Evolutionary conservation across 2,329 filamentous ascomycete species (phyloP), one percentile per base, ranked within the genome.

Genomic region (Xylariales sp.): DNA sequence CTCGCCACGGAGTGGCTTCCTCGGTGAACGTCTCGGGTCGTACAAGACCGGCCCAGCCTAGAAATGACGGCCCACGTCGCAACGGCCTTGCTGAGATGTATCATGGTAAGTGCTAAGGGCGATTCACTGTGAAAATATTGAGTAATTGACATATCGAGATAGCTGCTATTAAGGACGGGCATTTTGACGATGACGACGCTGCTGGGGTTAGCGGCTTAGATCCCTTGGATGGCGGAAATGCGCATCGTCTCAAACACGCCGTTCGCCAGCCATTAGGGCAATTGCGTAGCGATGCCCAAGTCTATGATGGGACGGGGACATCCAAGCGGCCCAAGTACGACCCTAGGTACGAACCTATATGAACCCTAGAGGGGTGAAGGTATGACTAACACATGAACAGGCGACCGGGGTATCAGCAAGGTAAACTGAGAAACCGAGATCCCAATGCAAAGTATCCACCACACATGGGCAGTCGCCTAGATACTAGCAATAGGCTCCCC

Each of bases 171-270:
- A 30, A 34, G 1, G 10, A 60, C 6, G 71, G 72, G 3, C 0
- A 30, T 0, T 76, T 76, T 12, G 23, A 74, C 0, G 72, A 75
- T 34, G 64, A 69, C 3, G 74, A 74, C 8, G 65, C 65, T n/a
- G 67, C 55, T 8, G 70, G n/a, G 5, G 72, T 72, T 3, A 68
- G 56, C 3, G 55, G 43, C 4, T 60, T 74, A 32, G 71, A 74
- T 53, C 34, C 65, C 1, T 57, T 75, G 30, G 71, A 74, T 12
- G 36, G 49, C 16, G 75, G 75, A 34, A 70, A 75, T 23, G 69
- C 73, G 1, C 74, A 75, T 41, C 75, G 75, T 5, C 5, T 64
- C 14, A 46, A 54, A 16, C 41, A 28, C 39, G 18, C 28, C 28
- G n/a, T 41, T 39, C 18, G 12, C 9, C 39, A 50, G n/a, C 50